Evolutionary conservation across 176 grass and related monocot genomes (phyloP), one percentile per base, ranked within the genome.

Genomic region (Oryza meyeriana): DNA sequence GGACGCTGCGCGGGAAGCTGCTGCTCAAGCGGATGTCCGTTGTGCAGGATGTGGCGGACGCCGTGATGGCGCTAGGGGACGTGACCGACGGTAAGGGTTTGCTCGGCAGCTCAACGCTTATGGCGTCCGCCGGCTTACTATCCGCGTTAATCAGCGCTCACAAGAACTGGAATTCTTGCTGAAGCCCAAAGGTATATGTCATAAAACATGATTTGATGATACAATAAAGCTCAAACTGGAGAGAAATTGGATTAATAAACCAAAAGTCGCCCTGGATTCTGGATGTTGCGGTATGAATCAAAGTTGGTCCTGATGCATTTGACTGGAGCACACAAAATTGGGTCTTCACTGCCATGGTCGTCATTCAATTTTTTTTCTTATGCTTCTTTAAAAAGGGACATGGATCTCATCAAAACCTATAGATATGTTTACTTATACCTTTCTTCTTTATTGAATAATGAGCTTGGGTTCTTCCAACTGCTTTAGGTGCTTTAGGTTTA

Each of bases 161-260:
- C 64, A 94, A 88, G 85, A 94, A 92, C 69, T 92, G 93, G 90
- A 89, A 81, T 66, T 87, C 89, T 28, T 91, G 89, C 77, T 94
- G 71, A 91, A 78, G 4, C 5, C 50, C 57, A 8, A 86, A 79
- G 79, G 55, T 55, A 55, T 72, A 86, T 64, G 42, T 79, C 67
- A 44, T 34, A 79, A 66, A 34, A 73, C 28, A 71, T 39, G 29
- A 47, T 86, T 81, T 28, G 61, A 68, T 78, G 65, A 58, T 55
- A 42, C 2, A 77, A 89, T 79, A 79, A 86, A 78, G 30, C 74
- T 83, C 22, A 72, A 48, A 47, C 77, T 33, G 26, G 42, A 50
- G 71, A 1, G 72, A 39, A 78, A 48, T 50, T 76, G 62, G 68
- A 29, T 68, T 76, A 26, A 28, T 68, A 66, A 67, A 75, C 48